Evolutionary conservation across 1,284 basidiomycete genomes (phyloP).

Genomic region (Lentinus polychrous): DNA sequence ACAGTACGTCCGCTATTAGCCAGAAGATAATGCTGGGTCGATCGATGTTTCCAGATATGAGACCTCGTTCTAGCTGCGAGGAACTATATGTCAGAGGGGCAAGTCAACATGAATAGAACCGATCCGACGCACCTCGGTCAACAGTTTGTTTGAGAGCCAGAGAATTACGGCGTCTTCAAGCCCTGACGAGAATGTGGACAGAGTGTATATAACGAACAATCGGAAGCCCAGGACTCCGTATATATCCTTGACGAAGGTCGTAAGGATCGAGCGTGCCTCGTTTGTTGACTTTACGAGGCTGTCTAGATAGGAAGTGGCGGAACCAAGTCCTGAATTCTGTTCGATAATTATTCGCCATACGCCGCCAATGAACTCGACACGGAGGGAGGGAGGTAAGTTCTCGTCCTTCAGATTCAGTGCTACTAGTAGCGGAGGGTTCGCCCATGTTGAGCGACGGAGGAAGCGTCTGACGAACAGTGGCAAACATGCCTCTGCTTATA

Average conservation of each 20-base stretch:
- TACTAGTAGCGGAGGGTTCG: too few relatives aligned
- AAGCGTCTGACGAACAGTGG: too few relatives aligned
- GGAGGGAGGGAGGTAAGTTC: background rate
- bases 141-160: background rate
- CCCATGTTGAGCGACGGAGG: too few relatives aligned
- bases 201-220: background rate
- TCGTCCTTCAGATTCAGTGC: too few relatives aligned
- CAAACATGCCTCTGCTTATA: too few relatives aligned
- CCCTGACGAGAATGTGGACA: background rate
- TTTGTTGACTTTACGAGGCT: background rate
- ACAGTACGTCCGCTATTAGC: background rate
- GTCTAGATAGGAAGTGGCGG: background rate
- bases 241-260: conserved; percentile 3
- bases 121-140: background rate
- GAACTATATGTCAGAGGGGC: background rate
- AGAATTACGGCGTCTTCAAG: background rate
- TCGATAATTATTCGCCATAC: background rate
- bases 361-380: background rate
- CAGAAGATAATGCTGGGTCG: background rate
- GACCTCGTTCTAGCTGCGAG: background rate
- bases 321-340: background rate
- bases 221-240: background rate
- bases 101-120: too few relatives aligned
- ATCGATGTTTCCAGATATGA: background rate
- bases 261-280: background rate